Evolutionary conservation across 495 filamentous ascomycete genomes (phyloP).

Genomic region (Aspergillus ellipticus): DNA sequence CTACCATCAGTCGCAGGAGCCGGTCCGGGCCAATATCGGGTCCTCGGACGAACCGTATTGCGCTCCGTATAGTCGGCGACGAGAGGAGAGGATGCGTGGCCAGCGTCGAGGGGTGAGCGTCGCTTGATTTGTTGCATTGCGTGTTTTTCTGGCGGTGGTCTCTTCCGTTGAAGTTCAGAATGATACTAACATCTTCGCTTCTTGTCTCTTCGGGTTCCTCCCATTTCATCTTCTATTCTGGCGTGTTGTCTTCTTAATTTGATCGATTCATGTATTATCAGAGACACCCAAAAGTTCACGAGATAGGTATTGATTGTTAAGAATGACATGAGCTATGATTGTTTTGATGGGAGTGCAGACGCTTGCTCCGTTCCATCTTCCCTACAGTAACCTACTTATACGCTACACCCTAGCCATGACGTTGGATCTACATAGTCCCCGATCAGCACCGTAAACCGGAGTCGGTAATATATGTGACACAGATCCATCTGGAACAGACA

Average conservation of each 20-base stretch:
- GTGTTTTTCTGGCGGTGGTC: not conserved
- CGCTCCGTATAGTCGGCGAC: conserved; percentile 42
- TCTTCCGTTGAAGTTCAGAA: not conserved
- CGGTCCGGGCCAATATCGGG: conserved; percentile 39
- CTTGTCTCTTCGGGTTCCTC: not conserved
- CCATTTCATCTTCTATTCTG: not conserved
- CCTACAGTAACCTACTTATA: too few species aligned
- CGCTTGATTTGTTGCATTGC: conserved; percentile 14
- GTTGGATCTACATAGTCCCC: too few species aligned
- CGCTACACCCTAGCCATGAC: too few species aligned
- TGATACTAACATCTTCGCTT: not conserved
- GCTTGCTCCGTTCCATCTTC: too few species aligned
- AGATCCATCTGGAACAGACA: too few species aligned
- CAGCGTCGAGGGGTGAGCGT: conserved; percentile 37
- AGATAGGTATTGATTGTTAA: not conserved
- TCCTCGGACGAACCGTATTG: conserved; percentile 46
- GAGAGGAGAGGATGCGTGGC: conserved; percentile 41
- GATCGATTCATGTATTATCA: not conserved
- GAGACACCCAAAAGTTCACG: not conserved
- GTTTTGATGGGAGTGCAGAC: not conserved
- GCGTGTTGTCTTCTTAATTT: not conserved
- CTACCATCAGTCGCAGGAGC: conserved; percentile 42
- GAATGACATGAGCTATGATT: not conserved
- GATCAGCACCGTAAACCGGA: too few species aligned
- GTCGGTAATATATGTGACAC: too few species aligned